A percentile compares a stretch with the other conserved stretches of the same genome.
Evolutionary conservation across 208 protist genomes (phyloP).

Genomic region (Plasmodiophora brassicae): DNA sequence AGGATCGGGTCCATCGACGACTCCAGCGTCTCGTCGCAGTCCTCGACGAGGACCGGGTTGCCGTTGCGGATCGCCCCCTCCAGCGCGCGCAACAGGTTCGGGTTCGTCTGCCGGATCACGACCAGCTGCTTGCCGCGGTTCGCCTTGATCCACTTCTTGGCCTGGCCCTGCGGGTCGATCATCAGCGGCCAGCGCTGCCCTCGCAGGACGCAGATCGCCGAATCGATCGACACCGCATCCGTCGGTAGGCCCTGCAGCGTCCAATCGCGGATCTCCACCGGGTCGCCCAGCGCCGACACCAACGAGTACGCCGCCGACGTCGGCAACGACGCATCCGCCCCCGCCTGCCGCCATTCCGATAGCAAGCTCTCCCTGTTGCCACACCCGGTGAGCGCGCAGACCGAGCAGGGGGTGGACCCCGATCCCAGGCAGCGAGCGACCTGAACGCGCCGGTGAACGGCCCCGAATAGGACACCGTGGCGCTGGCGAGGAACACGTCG

Average conservation of each 20-base stretch:
- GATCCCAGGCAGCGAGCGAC: slow-evolving; percentile 21
- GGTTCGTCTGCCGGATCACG: slow-evolving; percentile 46
- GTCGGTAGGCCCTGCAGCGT: slow-evolving; percentile 86
- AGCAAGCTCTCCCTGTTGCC: slow-evolving; percentile 28
- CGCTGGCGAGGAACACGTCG: slow-evolving; percentile 85
- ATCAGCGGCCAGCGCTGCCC: slow-evolving; percentile 57
- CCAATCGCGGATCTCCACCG: slow-evolving; percentile 90
- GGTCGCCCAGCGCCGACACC: slow-evolving; percentile 75
- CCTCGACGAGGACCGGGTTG: slow-evolving; percentile 81
- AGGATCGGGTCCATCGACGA: slow-evolving; percentile 84
- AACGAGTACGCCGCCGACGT: slow-evolving; percentile 68
- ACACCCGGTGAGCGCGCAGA: too few species aligned
- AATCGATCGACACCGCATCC: slow-evolving; percentile 89
- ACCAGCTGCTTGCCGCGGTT: background rate
- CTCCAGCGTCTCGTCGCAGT: slow-evolving; percentile 86
- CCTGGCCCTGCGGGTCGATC: slow-evolving; percentile 62
- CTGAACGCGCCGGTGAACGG: slow-evolving; percentile 79
- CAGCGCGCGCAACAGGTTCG: slow-evolving; percentile 80
- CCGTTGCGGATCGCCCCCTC: slow-evolving; percentile 83
- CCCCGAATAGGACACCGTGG: slow-evolving; percentile 85
- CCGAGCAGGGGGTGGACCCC: too few species aligned
- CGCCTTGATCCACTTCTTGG: slow-evolving; percentile 54
- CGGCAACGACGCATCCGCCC: slow-evolving; percentile 52
- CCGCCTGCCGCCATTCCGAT: slow-evolving; percentile 56
- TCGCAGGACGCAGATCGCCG: slow-evolving; percentile 69